Evolutionary conservation across 2,329 filamentous ascomycete genomes (phyloP).

Genomic region (Curvularia hawaiiensis): DNA sequence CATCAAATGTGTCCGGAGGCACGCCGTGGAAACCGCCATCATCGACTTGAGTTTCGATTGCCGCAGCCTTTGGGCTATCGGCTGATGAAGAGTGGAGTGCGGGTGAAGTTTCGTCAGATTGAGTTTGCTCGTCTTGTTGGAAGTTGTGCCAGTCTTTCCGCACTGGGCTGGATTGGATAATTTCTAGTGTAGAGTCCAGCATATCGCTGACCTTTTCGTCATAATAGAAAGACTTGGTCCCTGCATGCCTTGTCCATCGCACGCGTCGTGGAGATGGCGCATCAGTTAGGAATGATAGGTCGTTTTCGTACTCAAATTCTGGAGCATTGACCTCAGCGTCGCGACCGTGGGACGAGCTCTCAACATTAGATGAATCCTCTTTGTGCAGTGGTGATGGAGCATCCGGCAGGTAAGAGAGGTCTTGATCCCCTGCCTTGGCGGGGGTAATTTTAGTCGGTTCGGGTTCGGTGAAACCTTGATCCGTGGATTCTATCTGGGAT

Average conservation of each 20-base stretch:
- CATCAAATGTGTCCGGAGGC: slow-evolving; percentile 17
- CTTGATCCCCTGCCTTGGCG: slow-evolving; percentile 11
- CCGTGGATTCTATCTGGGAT: slow-evolving; percentile 7
- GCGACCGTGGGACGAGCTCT: not conserved
- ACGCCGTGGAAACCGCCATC: slow-evolving; percentile 21
- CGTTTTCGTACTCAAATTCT: slow-evolving; percentile 22
- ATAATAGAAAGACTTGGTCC: slow-evolving; percentile 23
- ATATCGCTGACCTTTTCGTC: slow-evolving; percentile 31
- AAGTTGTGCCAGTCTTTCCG: slow-evolving; percentile 11
- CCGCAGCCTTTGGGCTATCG: slow-evolving; percentile 1
- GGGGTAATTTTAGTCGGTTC: slow-evolving; percentile 7
- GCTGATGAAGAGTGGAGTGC: not conserved
- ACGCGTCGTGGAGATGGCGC: slow-evolving; percentile 19
- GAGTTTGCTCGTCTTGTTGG: slow-evolving; percentile 11
- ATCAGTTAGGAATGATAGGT: slow-evolving; percentile 25
- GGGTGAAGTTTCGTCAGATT: not conserved
- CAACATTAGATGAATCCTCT: not conserved
- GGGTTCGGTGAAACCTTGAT: slow-evolving; percentile 14
- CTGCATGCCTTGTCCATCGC: slow-evolving; percentile 19
- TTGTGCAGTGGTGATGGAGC: slow-evolving; percentile 3
- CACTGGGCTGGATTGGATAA: slow-evolving; percentile 20
- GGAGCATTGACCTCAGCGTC: not conserved
- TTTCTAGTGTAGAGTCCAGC: slow-evolving; percentile 29
- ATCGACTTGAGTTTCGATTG: not conserved
- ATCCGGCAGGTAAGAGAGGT: slow-evolving; percentile 15